phyloP scores from a whole-genome alignment of 2,329 filamentous ascomycete species.

The Fusarium guadeloupense region DNA sequence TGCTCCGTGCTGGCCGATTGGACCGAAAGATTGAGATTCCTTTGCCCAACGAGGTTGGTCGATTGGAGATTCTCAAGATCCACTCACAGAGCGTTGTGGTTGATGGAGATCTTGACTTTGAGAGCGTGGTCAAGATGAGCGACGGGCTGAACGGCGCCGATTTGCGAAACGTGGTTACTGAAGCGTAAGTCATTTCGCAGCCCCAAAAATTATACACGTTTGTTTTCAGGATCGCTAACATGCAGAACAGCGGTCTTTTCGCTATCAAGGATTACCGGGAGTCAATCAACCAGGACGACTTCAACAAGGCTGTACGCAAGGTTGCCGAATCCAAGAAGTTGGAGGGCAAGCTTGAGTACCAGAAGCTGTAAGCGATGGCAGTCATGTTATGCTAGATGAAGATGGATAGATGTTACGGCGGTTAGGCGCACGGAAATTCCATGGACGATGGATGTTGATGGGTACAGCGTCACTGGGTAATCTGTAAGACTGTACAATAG shows the following conservation, averaged over 20 bases:
- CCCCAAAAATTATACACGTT: background rate
- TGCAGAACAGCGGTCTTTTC: conserved; percentile 78
- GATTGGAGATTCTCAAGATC: conserved; percentile 98
- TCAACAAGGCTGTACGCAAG: conserved; percentile 99
- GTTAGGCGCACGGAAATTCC: conserved; percentile 21
- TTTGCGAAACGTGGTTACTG: conserved; percentile 95
- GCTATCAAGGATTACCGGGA: conserved; percentile 99
- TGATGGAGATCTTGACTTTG: conserved; percentile 97
- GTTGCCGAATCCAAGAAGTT: conserved; percentile 97
- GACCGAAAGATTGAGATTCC: conserved; percentile 99
- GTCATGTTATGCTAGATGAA: conserved; percentile 15
- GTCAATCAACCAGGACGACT: conserved; percentile 96
- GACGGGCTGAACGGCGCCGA: conserved; percentile 97
- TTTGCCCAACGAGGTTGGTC: conserved; percentile 94
- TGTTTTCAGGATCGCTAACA: conserved; percentile 33
- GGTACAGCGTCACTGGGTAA: conserved; percentile 31
- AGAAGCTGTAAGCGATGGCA: conserved; percentile 76
- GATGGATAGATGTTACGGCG: conserved; percentile 18
- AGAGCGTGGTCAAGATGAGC: conserved; percentile 99
- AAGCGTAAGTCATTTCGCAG: conserved; percentile 78
- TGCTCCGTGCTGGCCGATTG: conserved; percentile 90
- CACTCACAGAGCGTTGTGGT: conserved; percentile 86
- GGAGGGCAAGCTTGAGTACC: conserved; percentile 97
- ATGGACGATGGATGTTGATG: conserved; percentile 22
- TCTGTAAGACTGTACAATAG: conserved; percentile 46